Evolutionary conservation across 345 rosid species (phyloP).

Genomic region (Pelargonium nanum): DNA sequence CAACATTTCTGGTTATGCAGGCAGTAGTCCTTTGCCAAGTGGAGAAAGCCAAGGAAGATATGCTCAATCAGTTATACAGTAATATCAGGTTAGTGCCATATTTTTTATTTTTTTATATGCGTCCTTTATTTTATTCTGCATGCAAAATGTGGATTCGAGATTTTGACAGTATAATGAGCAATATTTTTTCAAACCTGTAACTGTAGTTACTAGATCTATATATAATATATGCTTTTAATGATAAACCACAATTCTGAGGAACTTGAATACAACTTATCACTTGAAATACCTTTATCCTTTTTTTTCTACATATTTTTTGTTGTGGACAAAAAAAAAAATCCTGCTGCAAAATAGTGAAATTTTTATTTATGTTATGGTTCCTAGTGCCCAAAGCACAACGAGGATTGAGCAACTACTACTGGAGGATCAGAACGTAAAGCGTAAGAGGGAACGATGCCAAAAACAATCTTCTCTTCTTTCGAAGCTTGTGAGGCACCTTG

Average conservation of each 20-base stretch:
- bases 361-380: conserved; percentile 7
- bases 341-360: background rate
- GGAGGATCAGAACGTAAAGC: conserved; percentile 81
- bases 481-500: conserved; percentile 67
- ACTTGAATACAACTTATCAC: too few species aligned
- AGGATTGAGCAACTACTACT: conserved; percentile 80
- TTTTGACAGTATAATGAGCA: too few species aligned
- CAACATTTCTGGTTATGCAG: conserved; percentile 35
- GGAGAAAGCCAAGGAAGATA: conserved; percentile 96
- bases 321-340: background rate
- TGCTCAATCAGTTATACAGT: conserved; percentile 91
- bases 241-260: too few species aligned
- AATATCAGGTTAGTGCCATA: conserved; percentile 53
- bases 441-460: conserved; percentile 68
- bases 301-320: background rate
- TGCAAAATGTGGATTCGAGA: too few species aligned
- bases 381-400: conserved; percentile 65
- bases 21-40: conserved; percentile 99
- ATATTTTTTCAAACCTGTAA: too few species aligned
- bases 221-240: too few species aligned
- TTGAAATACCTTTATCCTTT: background rate
- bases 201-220: too few species aligned
- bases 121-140: background rate
- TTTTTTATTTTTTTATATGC: background rate
- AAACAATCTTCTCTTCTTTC: conserved; percentile 82